Evolutionary conservation across 2,329 filamentous ascomycete genomes (phyloP), one percentile per base, ranked within the genome.

Genomic region (Trichoderma citrinoviride): DNA sequence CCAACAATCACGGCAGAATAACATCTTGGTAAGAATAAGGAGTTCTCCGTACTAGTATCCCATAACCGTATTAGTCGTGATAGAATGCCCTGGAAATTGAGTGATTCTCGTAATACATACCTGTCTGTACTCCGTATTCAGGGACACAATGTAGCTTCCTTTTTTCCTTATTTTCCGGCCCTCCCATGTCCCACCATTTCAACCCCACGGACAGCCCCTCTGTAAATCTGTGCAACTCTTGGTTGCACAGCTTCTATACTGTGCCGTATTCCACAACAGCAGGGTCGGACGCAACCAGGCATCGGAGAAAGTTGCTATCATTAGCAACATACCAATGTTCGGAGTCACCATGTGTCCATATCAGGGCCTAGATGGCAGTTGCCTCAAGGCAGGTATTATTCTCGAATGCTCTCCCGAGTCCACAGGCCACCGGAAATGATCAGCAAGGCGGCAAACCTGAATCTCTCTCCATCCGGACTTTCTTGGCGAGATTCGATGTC

Each of bases 381-480:
- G n/a, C 3, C 37, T 23, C 29, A 61, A 43, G 21, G 41, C 27
- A 47, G 14, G 46, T 50, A 50, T n/a, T 33, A 43, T 37, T 37
- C 12, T 40, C 27, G 17, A 61, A 17, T 29, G 47, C 19, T 37
- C 17, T 25, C 27, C 49, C 44, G 21, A 37, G 40, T 46, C 41
- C 44, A 53, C 40, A 62, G 37, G 40, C 49, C 40, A 62, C 49
- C 40, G 49, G 49, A 54, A 62, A 62, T 62, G 60, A 62, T 53
- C 47, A 37, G 27, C 49, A 53, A 53, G 58, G 49, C n/a, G 25
- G 25, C 49, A 61, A 53, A 40, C 49, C 37, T 29, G 49, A 62
- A 37, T 54, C 49, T 40, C 54, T 29, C 47, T 43, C 49, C 19
- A 41, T 52, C 47, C 37, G 33, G 46, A 25, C 46, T 44, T 44